Base-by-base conservation (phyloP, 768 basidiomycete species). In the Hygrocybe punicea region DNA sequence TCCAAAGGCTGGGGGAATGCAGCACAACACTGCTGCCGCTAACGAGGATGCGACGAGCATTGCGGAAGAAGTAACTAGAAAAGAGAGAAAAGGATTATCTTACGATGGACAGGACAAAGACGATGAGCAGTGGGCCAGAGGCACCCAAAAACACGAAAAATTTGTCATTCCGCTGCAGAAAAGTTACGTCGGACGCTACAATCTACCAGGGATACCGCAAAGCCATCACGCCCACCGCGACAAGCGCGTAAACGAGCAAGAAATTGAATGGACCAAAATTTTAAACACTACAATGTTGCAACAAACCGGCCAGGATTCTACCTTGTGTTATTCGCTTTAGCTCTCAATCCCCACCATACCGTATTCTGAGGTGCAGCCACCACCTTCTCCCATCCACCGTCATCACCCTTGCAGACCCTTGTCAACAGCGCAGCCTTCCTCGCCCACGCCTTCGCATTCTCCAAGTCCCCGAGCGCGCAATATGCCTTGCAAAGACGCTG, bases 1-100 rank as follows among this genome's bases (percentile, higher is more conserved):
- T 42, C 67, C 77, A 55, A 65, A 58, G 25, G 62, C 68, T 9
- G 33, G 34, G 9, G 68, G 62, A 6, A 63, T 42, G 9, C n/a
- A 35, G 52, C 51, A 45, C 24, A 53, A 42, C 4, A 13, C 21
- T 36, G 47, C 29, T 29, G 29, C 29, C 8, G 29, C 29, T 8
- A 29, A 29, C 29, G 8, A 29, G 29, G 29, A 8, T 29, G 29
- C 29, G 29, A 29, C 29, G 39, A 40, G 39, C 16, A 40, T 40
- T 14, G 3, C 39, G 4, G 39, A 19, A 13, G 14, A 16, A 40
- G 39, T 4, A 13, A 14, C 14, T 16, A 40, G 39, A 11, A 14
- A 40, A 40, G 16, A 19, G 11, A 40, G 16, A 19, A 40, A 40
- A 40, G 39, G 16, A 19, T 13, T 4, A 40, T 4, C 14, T 3